These are phyloP conservation scores for Aspergillus leporis DNA, from an alignment of 495 filamentous ascomycete species.

Conservation along the genomic window DNA sequence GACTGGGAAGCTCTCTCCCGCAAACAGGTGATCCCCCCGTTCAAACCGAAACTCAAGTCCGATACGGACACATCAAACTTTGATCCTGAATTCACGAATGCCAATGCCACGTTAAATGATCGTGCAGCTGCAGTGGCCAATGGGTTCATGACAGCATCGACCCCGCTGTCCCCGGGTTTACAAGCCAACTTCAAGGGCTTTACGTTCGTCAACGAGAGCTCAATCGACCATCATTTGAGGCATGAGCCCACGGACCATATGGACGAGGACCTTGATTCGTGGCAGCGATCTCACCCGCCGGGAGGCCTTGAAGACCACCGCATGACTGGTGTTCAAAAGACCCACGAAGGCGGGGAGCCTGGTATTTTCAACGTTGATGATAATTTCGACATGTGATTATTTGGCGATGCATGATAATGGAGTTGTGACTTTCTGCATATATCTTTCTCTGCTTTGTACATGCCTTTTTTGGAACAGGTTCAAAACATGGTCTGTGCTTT, in stretches of 20 bases:
- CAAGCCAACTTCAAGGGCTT: conserved; percentile 98
- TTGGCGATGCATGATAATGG: conserved; percentile 44
- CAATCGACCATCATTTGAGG: conserved; percentile 86
- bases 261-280: conserved; percentile 67
- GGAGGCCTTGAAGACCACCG: conserved; percentile 51
- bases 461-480: conserved; percentile 27
- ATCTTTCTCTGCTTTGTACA: conserved; percentile 35
- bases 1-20: conserved; percentile 84
- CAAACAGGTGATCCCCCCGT: conserved; percentile 94
- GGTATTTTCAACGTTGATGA: conserved; percentile 70
- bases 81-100: conserved; percentile 97
- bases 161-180: conserved; percentile 88
- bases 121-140: conserved; percentile 76
- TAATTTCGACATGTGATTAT: conserved; percentile 68
- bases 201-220: conserved; percentile 96
- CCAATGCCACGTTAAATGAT: conserved; percentile 72
- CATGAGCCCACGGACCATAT: conserved; percentile 60
- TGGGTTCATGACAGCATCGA: conserved; percentile 77
- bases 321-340: conserved; percentile 74
- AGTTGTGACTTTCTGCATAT: conserved; percentile 42
- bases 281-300: conserved; percentile 40
- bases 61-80: conserved; percentile 97
- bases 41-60: conserved; percentile 94
- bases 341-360: conserved; percentile 60
- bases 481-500: conserved; percentile 30